These are phyloP conservation scores for Neopestalotiopsis sp. DNA, from an alignment of 2,329 filamentous ascomycete species.

Conservation along the genomic window DNA sequence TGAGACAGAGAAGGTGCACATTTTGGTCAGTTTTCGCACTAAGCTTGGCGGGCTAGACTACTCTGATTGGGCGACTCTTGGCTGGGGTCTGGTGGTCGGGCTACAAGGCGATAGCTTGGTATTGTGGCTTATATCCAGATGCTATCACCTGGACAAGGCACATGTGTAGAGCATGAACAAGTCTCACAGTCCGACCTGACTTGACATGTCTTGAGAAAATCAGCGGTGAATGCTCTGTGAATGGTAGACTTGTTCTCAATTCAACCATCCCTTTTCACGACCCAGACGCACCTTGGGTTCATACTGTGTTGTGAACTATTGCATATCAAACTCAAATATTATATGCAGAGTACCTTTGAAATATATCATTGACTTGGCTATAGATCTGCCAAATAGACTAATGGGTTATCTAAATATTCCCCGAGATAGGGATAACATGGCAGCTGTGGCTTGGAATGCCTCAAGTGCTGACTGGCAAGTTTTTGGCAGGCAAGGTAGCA, in stretches of 20 bases:
- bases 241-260: no score
- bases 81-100: background rate
- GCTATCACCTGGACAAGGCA: no score
- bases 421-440: background rate
- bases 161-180: no score
- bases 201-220: no score
- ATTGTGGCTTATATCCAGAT: background rate
- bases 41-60: background rate
- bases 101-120: background rate
- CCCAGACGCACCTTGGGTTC: no score
- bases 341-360: background rate
- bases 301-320: no score
- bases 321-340: background rate
- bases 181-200: no score
- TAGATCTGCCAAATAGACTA: background rate
- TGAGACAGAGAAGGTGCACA: background rate
- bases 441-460: background rate
- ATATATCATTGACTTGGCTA: background rate
- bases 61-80: background rate
- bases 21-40: background rate
- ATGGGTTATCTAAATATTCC: background rate
- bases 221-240: no score
- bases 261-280: no score
- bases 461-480: slow-evolving; percentile 1
- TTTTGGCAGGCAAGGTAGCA: no score